These are phyloP conservation scores for Isabelozyma rhagii DNA, from an alignment of 805 yeast species.

Conservation along the genomic window DNA sequence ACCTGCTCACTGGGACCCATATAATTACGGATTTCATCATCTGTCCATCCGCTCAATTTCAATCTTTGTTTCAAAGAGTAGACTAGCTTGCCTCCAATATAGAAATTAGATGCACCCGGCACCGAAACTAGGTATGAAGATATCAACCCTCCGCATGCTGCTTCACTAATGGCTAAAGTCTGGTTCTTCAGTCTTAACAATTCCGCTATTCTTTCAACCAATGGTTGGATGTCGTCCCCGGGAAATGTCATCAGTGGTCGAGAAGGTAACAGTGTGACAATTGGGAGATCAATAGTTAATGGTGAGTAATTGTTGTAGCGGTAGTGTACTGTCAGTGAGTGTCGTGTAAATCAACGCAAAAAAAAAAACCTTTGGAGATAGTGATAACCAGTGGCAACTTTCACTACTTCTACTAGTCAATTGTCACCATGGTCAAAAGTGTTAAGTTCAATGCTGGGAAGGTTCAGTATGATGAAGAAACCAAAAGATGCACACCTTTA, in stretches of 20 bases:
- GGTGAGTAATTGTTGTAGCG: too few species aligned
- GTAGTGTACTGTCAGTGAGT: too few species aligned
- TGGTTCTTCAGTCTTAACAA: slow-evolving; percentile 51
- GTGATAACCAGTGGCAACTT: too few species aligned
- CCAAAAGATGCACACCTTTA: slow-evolving; percentile 65
- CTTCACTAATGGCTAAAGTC: slow-evolving; percentile 79
- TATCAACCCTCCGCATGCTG: slow-evolving; percentile 86
- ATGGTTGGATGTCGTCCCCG: slow-evolving; percentile 47
- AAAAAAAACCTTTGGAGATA: too few species aligned
- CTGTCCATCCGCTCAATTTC: slow-evolving; percentile 75
- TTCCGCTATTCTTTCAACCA: slow-evolving; percentile 57
- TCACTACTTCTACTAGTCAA: neutral
- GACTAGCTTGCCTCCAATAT: slow-evolving; percentile 79
- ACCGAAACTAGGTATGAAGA: slow-evolving; percentile 78
- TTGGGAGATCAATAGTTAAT: too few species aligned
- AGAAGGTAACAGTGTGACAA: neutral
- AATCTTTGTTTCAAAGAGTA: slow-evolving; percentile 74
- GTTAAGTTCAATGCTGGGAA: slow-evolving; percentile 74
- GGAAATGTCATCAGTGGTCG: slow-evolving; percentile 47
- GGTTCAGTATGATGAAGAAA: slow-evolving; percentile 60
- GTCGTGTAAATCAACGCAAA: too few species aligned
- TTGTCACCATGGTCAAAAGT: slow-evolving; percentile 13
- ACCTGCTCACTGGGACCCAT: slow-evolving; percentile 82
- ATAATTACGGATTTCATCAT: slow-evolving; percentile 63
- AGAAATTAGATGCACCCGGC: slow-evolving; percentile 82